Base-by-base conservation (phyloP, 108 stramenopile genomes). In the Conticribra weissflogii region DNA sequence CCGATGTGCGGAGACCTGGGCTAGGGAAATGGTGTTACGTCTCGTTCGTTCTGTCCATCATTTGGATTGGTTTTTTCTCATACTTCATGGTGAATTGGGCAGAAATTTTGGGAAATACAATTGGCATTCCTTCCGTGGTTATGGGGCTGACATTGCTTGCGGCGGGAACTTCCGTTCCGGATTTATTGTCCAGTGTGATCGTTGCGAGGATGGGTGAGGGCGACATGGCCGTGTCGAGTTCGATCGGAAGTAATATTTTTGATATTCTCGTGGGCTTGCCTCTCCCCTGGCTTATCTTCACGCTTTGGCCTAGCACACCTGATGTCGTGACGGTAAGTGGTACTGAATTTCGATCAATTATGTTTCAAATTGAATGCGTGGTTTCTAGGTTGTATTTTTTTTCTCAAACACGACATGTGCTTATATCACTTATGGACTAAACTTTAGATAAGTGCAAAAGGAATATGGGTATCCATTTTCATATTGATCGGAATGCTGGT, bases 71-170 rank as follows among this genome's bases (percentile, higher is more conserved):
- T 21, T 63, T 79, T 1, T 94, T 85, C 75, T 81, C 89, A 15
- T 94, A 85, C 63, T 71, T 86, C 76, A 96, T 97, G 96, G 96
- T 96, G 19, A 55, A 36, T 47, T 89, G 89, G 88, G 83, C 95
- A 0, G 91, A 91, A 52, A 76, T 82, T 41, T 75, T 97, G 17
- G 96, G 95, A 27, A 78, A 82, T 36, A 95, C 92, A 18, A 68
- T 90, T 57, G 86, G 88, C 32, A 89, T 95, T 62, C 88, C 89
- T 5, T 27, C 72, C 9, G 72, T 86, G 19, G 69, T 95, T 28
- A 95, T 95, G 94, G 94, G 89, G 9, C 74, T 89, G 55, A 92
- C 94, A 1, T 74, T 95, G 30, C 55, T 92, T 23, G 94, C 94
- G 18, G 94, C 94, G 9, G 94, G 94, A 25, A 95, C 94, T 3